Evolutionary conservation across 2,329 filamentous ascomycete species (phyloP), one percentile per base, ranked within the genome.

Genomic region (Aspergillus hiratsukae): DNA sequence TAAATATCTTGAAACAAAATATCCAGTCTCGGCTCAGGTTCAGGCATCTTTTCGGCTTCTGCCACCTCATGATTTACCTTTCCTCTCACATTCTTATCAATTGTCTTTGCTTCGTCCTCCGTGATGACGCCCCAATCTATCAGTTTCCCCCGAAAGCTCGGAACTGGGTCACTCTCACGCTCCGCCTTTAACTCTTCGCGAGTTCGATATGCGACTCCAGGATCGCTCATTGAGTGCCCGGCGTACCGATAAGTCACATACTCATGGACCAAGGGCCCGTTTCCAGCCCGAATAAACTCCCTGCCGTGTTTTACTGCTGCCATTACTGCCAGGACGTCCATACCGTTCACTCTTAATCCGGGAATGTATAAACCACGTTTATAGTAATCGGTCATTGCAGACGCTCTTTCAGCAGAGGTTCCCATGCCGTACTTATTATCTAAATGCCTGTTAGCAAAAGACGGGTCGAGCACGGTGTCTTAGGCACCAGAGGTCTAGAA

Each of bases 391-490:
- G 94, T 97, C 74, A 97, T 81, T 69, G 94, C 94, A 59, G 94
- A 93, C 60, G 94, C 92, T 71, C 94, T 91, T 78, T 88, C 88
- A 66, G 94, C 93, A 60, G 94, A 89, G 62, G 94, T 99, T 80
- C 94, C 94, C 94, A 99, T 99, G 77, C 94, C 94, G 77, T 99
- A 99, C 81, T 99, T 99, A 89, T 99, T 99, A 86, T 99, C 92
- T 96, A 48, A 23, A 27, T 7, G 3, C 31, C 19, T 35, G 23
- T 61, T 43, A 61, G 59, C 17, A 52, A 23, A 35, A 21, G n/a
- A 35, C 14, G 31, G 17, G 51, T 19, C 4, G 25, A 29, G 37
- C 19, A 48, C 21, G 40, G 41, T 23, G 14, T 3, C 23, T 45
- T 14, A 46, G 19, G 19, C 29, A 4, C 50, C 2, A 17, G 11